These are phyloP conservation scores for Biscogniauxia marginata DNA, from an alignment of 2,329 filamentous ascomycete genomes.

Conservation along the genomic window DNA sequence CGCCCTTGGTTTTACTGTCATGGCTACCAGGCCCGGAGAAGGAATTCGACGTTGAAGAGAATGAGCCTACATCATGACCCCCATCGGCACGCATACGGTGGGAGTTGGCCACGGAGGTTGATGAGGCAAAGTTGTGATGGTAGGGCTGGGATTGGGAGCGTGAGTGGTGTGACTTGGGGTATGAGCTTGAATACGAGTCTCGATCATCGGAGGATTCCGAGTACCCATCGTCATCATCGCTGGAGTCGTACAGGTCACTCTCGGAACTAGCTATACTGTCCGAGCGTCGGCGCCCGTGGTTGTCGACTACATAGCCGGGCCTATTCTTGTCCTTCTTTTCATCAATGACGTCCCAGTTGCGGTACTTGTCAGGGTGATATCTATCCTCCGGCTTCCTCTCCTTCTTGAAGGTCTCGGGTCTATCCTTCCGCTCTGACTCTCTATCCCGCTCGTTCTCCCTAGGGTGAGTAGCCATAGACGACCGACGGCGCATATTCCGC, in stretches of 20 bases:
- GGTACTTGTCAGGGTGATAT: constrained; percentile 33
- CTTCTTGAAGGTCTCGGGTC: constrained; percentile 24
- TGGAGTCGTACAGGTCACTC: constrained; percentile 31
- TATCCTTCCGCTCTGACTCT: background rate
- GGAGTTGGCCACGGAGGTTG: background rate
- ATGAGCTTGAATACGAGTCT: constrained; percentile 18
- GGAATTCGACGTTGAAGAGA: background rate
- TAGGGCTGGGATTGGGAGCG: constrained; percentile 12
- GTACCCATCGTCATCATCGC: constrained; percentile 15
- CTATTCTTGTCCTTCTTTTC: constrained; percentile 14
- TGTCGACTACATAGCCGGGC: constrained; percentile 23
- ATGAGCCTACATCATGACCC: constrained; percentile 3
- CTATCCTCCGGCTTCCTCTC: constrained; percentile 24
- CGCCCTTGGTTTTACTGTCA: constrained; percentile 14
- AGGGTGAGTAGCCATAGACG: constrained; percentile 6
- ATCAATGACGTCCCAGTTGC: constrained; percentile 31
- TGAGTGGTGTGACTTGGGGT: constrained; percentile 18
- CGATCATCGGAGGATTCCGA: background rate
- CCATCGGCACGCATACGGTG: constrained; percentile 17
- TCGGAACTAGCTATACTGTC: constrained; percentile 24
- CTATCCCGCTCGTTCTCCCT: background rate
- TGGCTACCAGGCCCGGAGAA: constrained; percentile 7
- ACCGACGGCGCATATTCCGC: constrained; percentile 36
- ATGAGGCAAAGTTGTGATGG: constrained; percentile 15
- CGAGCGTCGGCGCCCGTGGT: constrained; percentile 15